Base-by-base conservation (phyloP, 805 yeast genomes). In the Pichia exigua region DNA sequence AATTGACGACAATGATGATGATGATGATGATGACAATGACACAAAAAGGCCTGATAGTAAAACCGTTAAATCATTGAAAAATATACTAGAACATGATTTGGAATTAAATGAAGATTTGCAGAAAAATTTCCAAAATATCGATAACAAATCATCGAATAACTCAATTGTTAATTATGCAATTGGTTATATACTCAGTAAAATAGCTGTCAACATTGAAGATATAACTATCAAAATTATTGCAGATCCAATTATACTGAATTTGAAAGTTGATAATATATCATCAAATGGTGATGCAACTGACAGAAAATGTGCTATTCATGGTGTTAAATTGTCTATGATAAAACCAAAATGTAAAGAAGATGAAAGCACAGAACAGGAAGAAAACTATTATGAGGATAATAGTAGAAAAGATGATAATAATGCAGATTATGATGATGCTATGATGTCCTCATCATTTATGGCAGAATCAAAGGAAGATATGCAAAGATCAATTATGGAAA, bases 121-220 rank as follows among this genome's bases (percentile, higher is more conserved):
- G 21, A 35, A 38, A 44, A 47, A n/a, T 18, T 42, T 44, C 20
- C 39, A 17, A 1, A 21, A 57, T 17, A 65, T 64, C 24, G 61
- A 58, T 21, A 54, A 47, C 21, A 40, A 39, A 17, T 22, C 46
- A 15, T 38, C 52, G 4, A 49, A 50, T 40, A 50, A 45, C 22
- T 42, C 53, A 7, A 32, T 55, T 11, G 42, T 42, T 13, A 72
- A 79, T 15, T 76, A 72, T 55, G 88, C 88, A 0, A 79, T 82
- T 0, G 90, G 83, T 52, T 72, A 82, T 53, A 87, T 89, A 0
- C 64, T 86, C 20, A 77, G 86, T 57, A 76, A 82, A 55, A 65
- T 86, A 5, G 79, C 73, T 45, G 71, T 85, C 4, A 72, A 65
- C n/a, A 58, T 85, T 7, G 62, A 66, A 12, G 68, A 80, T 55